These are phyloP conservation scores for Alternaria ventricosa DNA, from an alignment of 2,329 filamentous ascomycete species.

Conservation along the genomic window DNA sequence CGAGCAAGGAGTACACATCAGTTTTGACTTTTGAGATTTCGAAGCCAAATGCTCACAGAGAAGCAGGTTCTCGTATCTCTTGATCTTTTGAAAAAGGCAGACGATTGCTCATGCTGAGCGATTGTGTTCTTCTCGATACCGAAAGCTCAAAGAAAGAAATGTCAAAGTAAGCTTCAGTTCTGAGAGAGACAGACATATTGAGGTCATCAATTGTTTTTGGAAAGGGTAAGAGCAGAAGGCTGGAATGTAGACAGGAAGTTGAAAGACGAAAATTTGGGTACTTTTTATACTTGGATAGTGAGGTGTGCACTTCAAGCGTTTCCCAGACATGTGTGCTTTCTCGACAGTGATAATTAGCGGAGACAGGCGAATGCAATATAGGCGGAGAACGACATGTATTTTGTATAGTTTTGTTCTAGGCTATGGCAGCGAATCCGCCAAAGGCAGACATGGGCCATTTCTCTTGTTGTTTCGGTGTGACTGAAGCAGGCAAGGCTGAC, in stretches of 20 bases:
- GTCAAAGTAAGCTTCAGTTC: neutral
- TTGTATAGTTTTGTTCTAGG: too few species aligned
- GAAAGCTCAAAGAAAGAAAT: neutral
- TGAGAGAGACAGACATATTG: neutral
- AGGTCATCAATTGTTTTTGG: neutral
- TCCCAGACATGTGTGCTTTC: neutral
- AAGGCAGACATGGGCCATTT: neutral
- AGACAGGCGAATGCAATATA: neutral
- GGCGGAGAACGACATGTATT: neutral
- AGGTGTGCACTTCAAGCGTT: neutral
- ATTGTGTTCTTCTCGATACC: neutral
- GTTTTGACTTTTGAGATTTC: neutral
- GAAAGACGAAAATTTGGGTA: neutral
- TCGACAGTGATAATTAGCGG: neutral
- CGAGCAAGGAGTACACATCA: too few species aligned
- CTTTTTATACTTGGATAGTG: neutral
- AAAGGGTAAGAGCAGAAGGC: too few species aligned
- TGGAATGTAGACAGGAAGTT: neutral
- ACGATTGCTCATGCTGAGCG: neutral
- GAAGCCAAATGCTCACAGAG: neutral
- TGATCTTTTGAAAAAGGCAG: neutral
- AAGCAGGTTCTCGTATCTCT: neutral
- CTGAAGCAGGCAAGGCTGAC: neutral
- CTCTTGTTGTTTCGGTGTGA: rapidly evolving
- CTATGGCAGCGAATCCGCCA: too few species aligned